These are phyloP conservation scores for Zygosaccharomyces sapae DNA, from an alignment of 1,139 yeast genomes.

Conservation along the genomic window DNA sequence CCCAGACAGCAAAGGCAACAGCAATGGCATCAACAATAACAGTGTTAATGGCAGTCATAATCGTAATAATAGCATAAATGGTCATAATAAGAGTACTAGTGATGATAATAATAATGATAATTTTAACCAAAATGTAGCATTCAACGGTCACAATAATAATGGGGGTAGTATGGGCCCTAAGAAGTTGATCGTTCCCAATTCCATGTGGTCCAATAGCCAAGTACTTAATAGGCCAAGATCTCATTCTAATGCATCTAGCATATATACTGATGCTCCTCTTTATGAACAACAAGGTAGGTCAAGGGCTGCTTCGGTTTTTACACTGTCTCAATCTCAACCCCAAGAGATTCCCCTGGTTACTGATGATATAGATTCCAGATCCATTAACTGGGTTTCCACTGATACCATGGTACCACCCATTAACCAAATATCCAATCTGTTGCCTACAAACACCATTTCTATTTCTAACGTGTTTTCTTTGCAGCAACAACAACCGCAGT, in stretches of 20 bases:
- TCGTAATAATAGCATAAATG: conserved; percentile 7
- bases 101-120: conserved; percentile 8
- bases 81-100: background rate
- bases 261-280: conserved; percentile 25
- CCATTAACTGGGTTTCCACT: conserved; percentile 52
- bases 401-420: conserved; percentile 64
- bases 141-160: conserved; percentile 7
- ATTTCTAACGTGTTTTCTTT: conserved; percentile 66
- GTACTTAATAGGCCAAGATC: conserved; percentile 49
- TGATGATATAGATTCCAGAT: conserved; percentile 53
- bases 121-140: conserved; percentile 1
- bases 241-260: conserved; percentile 28
- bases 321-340: conserved; percentile 25
- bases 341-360: conserved; percentile 40
- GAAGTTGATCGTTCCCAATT: conserved; percentile 24
- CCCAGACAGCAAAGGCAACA: conserved; percentile 1
- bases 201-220: conserved; percentile 46
- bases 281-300: conserved; percentile 35
- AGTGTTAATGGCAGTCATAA: conserved; percentile 4
- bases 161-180: conserved; percentile 9
- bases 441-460: conserved; percentile 59
- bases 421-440: conserved; percentile 26
- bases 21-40: background rate
- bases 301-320: conserved; percentile 42
- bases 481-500: conserved; percentile 44